These are phyloP conservation scores for Abortiporus biennis DNA, from an alignment of 1,284 basidiomycete species.

Conservation along the genomic window DNA sequence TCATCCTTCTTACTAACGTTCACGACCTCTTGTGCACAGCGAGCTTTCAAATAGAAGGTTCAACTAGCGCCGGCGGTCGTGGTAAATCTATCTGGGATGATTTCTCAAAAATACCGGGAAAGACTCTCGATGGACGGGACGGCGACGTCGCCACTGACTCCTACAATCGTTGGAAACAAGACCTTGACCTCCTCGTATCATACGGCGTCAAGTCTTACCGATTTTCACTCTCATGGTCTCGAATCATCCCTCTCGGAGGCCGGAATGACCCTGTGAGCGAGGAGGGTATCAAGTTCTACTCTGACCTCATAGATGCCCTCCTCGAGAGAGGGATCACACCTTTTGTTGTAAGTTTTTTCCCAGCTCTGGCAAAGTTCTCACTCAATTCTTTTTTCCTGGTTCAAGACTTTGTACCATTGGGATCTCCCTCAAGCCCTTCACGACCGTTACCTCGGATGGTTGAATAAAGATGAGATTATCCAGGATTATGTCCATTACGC, in stretches of 20 bases:
- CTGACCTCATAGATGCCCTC: slow-evolving; percentile 63
- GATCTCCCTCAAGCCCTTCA: slow-evolving; percentile 69
- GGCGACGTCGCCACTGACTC: slow-evolving; percentile 71
- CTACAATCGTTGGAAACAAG: slow-evolving; percentile 62
- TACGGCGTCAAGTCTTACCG: slow-evolving; percentile 31
- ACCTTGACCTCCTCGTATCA: slow-evolving; percentile 53
- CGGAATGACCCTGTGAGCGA: slow-evolving; percentile 66
- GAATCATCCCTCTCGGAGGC: slow-evolving; percentile 66
- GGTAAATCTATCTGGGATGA: slow-evolving; percentile 72
- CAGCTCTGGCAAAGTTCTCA: not conserved
- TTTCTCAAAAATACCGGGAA: slow-evolving; percentile 60
- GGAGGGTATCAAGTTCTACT: slow-evolving; percentile 64
- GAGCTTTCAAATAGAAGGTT: slow-evolving; percentile 66
- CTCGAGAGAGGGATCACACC: slow-evolving; percentile 58
- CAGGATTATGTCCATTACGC: slow-evolving; percentile 63
- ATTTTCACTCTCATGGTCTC: slow-evolving; percentile 72
- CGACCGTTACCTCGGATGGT: slow-evolving; percentile 69
- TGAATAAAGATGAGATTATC: slow-evolving; percentile 56
- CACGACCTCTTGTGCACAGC: no score
- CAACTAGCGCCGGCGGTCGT: slow-evolving; percentile 47
- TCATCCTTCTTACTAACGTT: no score
- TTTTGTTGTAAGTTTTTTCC: slow-evolving; percentile 49
- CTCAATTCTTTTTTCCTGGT: slow-evolving; percentile 9
- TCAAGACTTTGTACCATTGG: slow-evolving; percentile 76
- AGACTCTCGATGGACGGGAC: slow-evolving; percentile 57